Evolutionary conservation across 495 filamentous ascomycete genomes (phyloP).

Genomic region (Umbilicaria muhlenbergii): DNA sequence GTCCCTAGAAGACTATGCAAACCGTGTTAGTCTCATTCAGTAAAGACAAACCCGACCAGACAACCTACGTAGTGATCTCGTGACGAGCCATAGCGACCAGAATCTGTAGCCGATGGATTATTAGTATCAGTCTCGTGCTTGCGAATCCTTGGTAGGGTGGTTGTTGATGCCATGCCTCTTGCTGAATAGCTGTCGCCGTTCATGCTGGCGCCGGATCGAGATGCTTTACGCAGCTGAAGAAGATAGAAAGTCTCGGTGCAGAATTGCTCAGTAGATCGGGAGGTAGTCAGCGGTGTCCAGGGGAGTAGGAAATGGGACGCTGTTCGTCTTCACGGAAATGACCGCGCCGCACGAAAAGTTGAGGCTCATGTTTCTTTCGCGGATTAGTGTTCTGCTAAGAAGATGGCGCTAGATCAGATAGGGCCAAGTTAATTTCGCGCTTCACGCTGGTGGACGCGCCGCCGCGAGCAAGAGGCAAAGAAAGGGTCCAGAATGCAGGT

Average conservation of each 20-base stretch:
- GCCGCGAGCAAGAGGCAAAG: no score
- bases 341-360: neutral
- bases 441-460: no score
- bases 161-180: constrained; percentile 42
- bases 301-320: neutral
- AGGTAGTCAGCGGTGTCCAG: no score
- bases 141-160: constrained; percentile 15
- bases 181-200: constrained; percentile 78
- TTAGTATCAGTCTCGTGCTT: constrained; percentile 19
- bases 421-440: no score
- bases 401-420: no score
- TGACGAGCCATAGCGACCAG: constrained; percentile 49
- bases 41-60: constrained; percentile 23
- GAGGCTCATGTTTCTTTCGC: neutral
- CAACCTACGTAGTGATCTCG: constrained; percentile 57
- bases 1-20: constrained; percentile 22
- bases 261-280: neutral
- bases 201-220: constrained; percentile 36
- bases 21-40: constrained; percentile 33
- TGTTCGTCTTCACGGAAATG: neutral
- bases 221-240: neutral
- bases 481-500: no score
- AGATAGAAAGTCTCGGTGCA: neutral
- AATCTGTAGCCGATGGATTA: constrained; percentile 29
- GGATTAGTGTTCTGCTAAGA: no score